phyloP scores from a whole-genome alignment of 2,329 filamentous ascomycete species.

The Aspergillus sp. region DNA sequence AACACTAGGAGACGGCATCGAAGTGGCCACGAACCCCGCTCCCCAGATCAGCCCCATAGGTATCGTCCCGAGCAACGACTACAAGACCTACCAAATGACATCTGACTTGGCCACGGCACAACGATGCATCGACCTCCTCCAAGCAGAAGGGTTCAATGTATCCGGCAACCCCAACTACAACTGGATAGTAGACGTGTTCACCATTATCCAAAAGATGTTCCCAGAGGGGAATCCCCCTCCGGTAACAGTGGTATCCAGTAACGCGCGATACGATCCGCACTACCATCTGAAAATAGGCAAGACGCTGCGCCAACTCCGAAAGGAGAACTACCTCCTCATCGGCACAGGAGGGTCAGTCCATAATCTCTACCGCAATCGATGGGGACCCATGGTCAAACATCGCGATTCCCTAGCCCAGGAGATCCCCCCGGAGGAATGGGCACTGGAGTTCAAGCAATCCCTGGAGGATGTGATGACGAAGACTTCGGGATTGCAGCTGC shows the following conservation, averaged over 20 bases:
- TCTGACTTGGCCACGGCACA: not conserved
- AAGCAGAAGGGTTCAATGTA: not conserved
- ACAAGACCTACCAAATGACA: not conserved
- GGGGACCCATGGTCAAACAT: not conserved
- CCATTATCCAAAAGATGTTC: not conserved
- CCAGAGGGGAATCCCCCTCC: not conserved
- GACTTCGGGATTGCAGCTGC: not conserved
- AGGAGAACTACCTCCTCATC: not conserved
- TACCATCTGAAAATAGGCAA: not conserved
- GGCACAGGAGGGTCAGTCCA: not conserved
- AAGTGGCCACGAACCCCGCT: not conserved
- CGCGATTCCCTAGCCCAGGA: not conserved
- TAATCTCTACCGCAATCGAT: not conserved
- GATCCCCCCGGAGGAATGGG: not conserved
- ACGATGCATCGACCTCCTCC: not conserved
- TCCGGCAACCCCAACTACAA: not conserved
- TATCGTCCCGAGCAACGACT: not conserved
- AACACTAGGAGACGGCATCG: not conserved
- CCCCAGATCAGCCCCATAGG: not conserved
- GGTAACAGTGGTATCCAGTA: slow-evolving; percentile 24
- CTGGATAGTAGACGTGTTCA: not conserved
- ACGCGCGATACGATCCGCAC: slow-evolving; percentile 35
- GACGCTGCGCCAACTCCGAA: not conserved
- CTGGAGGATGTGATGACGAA: not conserved
- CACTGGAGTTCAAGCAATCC: not conserved